phyloP scores from a whole-genome alignment of 495 filamentous ascomycete species.

The Astrocystis sublimbata region DNA sequence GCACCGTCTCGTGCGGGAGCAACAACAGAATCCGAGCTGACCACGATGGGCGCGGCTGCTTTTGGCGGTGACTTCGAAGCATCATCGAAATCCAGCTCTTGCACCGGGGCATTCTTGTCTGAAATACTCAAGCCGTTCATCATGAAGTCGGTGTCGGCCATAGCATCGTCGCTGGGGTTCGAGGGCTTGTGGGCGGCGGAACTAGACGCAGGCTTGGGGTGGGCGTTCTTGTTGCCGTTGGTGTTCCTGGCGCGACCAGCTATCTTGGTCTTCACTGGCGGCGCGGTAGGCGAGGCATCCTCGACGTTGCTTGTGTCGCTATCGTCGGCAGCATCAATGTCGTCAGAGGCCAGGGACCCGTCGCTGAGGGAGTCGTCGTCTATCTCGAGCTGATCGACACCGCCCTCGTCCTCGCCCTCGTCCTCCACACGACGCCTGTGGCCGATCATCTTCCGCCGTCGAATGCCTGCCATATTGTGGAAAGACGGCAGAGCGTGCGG shows the following conservation, averaged over 20 bases:
- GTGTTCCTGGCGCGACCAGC: constrained; percentile 42
- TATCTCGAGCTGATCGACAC: constrained; percentile 62
- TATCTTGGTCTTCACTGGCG: constrained; percentile 40
- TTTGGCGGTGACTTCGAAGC: constrained; percentile 38
- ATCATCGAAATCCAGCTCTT: constrained; percentile 69
- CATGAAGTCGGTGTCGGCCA: constrained; percentile 83
- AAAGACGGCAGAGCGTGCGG: constrained; percentile 5
- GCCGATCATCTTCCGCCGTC: constrained; percentile 71
- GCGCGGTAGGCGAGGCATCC: constrained; percentile 54
- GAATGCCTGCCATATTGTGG: constrained; percentile 56
- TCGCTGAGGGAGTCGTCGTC: constrained; percentile 86
- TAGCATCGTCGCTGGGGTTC: constrained; percentile 38
- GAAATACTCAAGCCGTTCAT: constrained; percentile 76
- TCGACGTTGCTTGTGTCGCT: constrained; percentile 74
- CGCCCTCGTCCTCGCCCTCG: constrained; percentile 74
- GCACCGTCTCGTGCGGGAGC: constrained; percentile 33
- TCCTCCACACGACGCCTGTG: constrained; percentile 79
- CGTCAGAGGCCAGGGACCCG: constrained; percentile 71
- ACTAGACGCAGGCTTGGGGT: constrained; percentile 30
- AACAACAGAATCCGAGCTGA: constrained; percentile 43
- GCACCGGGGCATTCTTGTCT: constrained; percentile 53
- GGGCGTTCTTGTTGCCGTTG: constrained; percentile 42
- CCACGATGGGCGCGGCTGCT: constrained; percentile 46
- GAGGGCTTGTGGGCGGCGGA: constrained; percentile 39
- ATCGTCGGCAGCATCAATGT: constrained; percentile 74